Conservation (phyloP, 2,329 filamentous ascomycete species). For the Aspergillus sp. region DNA sequence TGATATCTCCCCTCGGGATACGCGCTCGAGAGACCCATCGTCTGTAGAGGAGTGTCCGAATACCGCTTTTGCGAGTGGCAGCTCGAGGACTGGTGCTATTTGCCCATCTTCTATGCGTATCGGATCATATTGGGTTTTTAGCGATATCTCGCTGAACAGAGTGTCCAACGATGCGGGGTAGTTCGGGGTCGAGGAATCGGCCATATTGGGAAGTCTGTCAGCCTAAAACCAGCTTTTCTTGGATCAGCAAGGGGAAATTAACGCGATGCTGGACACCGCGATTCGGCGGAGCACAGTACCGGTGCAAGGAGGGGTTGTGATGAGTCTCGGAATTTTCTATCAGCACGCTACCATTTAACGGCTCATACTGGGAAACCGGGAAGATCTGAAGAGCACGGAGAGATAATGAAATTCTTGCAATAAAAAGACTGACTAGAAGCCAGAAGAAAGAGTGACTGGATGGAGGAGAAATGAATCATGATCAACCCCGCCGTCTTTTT, state of each 20-base stretch:
- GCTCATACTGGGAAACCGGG: neutral
- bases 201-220: slow-evolving; percentile 20
- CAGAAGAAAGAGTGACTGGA: neutral
- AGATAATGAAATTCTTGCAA: neutral
- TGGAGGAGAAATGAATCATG: slow-evolving; percentile 1
- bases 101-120: slow-evolving; percentile 34
- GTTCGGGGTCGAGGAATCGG: slow-evolving; percentile 17
- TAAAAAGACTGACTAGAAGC: neutral
- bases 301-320: neutral
- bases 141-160: slow-evolving; percentile 30
- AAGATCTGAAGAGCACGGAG: neutral
- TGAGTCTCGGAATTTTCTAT: neutral
- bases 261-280: too few species aligned
- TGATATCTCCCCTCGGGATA: slow-evolving; percentile 34
- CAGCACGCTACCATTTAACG: neutral
- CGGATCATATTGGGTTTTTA: slow-evolving; percentile 33
- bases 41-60: slow-evolving; percentile 36
- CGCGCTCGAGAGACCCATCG: slow-evolving; percentile 27
- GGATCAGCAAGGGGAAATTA: neutral
- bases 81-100: slow-evolving; percentile 32
- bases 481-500: slow-evolving; percentile 12
- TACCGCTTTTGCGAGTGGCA: slow-evolving; percentile 39
- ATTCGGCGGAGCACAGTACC: neutral
- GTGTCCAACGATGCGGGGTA: slow-evolving; percentile 33
- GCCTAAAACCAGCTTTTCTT: neutral